Percentiles rank a stretch among this genome's conserved stretches.
These are phyloP conservation scores for Epicoccum nigrum DNA, from an alignment of 2,329 filamentous ascomycete genomes.

Conservation along the genomic window DNA sequence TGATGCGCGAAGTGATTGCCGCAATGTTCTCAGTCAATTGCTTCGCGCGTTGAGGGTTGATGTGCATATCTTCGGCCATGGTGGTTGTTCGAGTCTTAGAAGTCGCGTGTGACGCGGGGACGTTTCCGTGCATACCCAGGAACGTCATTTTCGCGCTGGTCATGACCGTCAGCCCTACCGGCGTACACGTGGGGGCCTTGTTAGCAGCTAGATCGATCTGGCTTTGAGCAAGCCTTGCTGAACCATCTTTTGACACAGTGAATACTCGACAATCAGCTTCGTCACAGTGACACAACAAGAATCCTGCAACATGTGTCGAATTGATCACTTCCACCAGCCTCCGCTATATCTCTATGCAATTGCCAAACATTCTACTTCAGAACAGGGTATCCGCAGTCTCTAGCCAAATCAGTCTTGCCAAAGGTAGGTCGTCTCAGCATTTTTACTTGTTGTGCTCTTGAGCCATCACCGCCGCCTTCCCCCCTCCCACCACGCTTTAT, in stretches of 20 bases:
- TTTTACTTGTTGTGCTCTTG: not conserved
- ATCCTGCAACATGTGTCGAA: not conserved
- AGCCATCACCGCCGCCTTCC: conserved; percentile 9
- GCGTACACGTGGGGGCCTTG: not conserved
- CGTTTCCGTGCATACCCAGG: conserved; percentile 17
- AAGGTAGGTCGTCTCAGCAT: no score
- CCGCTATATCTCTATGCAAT: conserved; percentile 11
- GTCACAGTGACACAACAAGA: no score
- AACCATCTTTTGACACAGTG: no score
- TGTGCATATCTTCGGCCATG: conserved; percentile 48
- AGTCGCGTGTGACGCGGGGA: conserved; percentile 20
- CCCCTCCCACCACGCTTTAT: conserved; percentile 46
- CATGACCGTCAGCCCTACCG: conserved; percentile 19
- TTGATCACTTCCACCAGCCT: not conserved
- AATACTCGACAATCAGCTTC: no score
- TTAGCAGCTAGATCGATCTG: not conserved
- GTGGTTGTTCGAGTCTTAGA: conserved; percentile 14
- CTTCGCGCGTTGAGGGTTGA: conserved; percentile 53
- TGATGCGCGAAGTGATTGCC: conserved; percentile 50
- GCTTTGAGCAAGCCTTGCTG: no score
- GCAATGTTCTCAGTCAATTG: conserved; percentile 54
- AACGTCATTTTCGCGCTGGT: conserved; percentile 28
- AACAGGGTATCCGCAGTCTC: conserved; percentile 15
- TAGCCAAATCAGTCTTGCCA: conserved; percentile 4
- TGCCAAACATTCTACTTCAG: conserved; percentile 11